A percentile compares a stretch with the other conserved stretches of the same genome.
Evolutionary conservation across 257 asterid genomes (phyloP).

Genomic region (Coffea eugenioides): DNA sequence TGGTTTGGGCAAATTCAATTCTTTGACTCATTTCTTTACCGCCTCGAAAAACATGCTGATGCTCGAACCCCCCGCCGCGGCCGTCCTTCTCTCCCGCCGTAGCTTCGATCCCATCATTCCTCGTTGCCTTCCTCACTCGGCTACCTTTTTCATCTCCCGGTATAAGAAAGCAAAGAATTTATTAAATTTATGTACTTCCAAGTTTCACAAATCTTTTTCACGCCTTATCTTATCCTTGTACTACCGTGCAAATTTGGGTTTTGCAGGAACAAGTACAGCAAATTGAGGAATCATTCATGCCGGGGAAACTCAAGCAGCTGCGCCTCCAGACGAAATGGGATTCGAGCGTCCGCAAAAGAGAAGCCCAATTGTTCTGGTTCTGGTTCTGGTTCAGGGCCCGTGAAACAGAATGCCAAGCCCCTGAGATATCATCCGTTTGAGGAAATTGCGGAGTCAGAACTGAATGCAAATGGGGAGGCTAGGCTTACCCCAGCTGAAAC

Average conservation of each 20-base stretch:
- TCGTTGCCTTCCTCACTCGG: slow-evolving; percentile 45
- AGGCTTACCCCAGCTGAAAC: slow-evolving; percentile 78
- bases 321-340: slow-evolving; percentile 36
- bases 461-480: slow-evolving; percentile 51
- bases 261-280: slow-evolving; percentile 34
- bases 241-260: neutral
- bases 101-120: slow-evolving; percentile 37
- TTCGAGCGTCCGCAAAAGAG: slow-evolving; percentile 60
- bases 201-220: neutral
- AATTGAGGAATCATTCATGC: slow-evolving; percentile 25
- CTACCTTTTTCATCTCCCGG: slow-evolving; percentile 50
- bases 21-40: slow-evolving; percentile 4
- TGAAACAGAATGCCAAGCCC: slow-evolving; percentile 82
- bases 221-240: neutral
- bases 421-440: slow-evolving; percentile 95
- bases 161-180: slow-evolving; percentile 9
- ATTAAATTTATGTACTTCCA: neutral
- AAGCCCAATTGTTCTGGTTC: slow-evolving; percentile 22
- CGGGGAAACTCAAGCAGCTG: slow-evolving; percentile 33
- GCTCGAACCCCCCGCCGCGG: slow-evolving; percentile 59
- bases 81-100: slow-evolving; percentile 48
- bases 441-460: slow-evolving; percentile 69
- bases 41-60: slow-evolving; percentile 47
- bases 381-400: slow-evolving; percentile 63
- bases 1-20: neutral